Base-by-base conservation (phyloP, 495 filamentous ascomycete genomes). In the Ascodesmis nigricans region DNA sequence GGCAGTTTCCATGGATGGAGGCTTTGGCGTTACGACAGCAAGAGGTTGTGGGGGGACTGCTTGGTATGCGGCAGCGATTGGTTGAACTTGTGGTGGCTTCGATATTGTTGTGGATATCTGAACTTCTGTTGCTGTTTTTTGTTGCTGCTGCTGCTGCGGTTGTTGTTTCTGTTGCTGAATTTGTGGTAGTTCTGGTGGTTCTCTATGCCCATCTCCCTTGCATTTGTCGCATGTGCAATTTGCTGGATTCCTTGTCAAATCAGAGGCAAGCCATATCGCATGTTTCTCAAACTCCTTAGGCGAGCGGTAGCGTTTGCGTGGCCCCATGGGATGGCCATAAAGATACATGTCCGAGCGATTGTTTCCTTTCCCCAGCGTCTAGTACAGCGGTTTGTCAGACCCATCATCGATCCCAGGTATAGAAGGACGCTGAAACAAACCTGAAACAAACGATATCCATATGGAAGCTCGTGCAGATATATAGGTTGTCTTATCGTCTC, bases 211-310 rank as follows among this genome's bases (percentile, higher is more conserved):
- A n/a, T 27, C 35, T 3, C 35, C 35, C 15, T 37, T 37, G 42
- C 66, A 70, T 6, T 65, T 46, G 40, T 58, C 61, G 43, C 69
- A 73, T 6, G 52, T 45, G 47, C 69, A 73, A 41, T 73, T 69
- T n/a, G 55, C 54, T 9, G 56, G 55, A 46, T 72, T 64, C 20
- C 58, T 61, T 10, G 43, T 54, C 36, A 55, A 51, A 41, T 71
- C 68, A 11, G 58, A 57, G 6, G 54, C 50, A 5, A 73, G 53
- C 69, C 69, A 74, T 11, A 70, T 45, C 3, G 73, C 55, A 49
- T 74, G 69, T 5, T 60, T 63, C 28, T 68, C 66, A 53, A 73
- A 73, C 26, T 73, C 67, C 3, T 48, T 53, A 3, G 69, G 65
- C 35, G 62, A 70, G 33, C 68, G 47, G 42, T 60, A 74, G 3